Base-by-base conservation (phyloP, 83 land plant species). In the Picea abies region DNA sequence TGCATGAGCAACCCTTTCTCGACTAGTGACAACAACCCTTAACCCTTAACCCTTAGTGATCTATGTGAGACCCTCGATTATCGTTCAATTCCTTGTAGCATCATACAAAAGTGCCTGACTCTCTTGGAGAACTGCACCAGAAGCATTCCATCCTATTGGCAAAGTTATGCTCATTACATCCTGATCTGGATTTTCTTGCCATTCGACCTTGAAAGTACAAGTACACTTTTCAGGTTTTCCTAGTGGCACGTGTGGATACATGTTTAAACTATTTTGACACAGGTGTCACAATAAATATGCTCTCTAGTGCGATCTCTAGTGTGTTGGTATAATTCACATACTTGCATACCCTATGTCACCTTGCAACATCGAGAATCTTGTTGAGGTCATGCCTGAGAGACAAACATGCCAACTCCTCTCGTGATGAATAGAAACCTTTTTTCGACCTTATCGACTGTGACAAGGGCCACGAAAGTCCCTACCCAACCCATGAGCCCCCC, bases 81-180 rank as follows among this genome's bases (percentile, higher is more conserved):
- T 16, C 14, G 14, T 12, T 56, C 60, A 56, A 12, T 56, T 56
- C 60, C 60, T 56, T 14, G 2, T 16, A 56, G 14, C 60, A 56
- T 56, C 60, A 56, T 56, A 56, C 60, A 56, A 15, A 14, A 58
- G 60, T 58, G 60, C 17, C 17, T 14, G 60, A 76, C 26, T 87
- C 92, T 44, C 97, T 85, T 15, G 98, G 98, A 41, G 98, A 93
- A 83, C 81, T 95, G 92, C 97, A 94, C 78, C 92, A 83, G 80
- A 92, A 96, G 85, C 98, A 96, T 60, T 96, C 97, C 87, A 85
- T 91, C 60, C 98, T 88, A 81, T 94, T 96, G 0, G 98, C 97
- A 79, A 96, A 96, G 90, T 96, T 96, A 76, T 96, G 98, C 85
- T 92, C 93, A 52, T 87, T 91, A 82, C 93, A 91, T 8, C 93